Base-by-base conservation (phyloP, 2,329 filamentous ascomycete genomes). In the Rasamsonia emersonii region DNA sequence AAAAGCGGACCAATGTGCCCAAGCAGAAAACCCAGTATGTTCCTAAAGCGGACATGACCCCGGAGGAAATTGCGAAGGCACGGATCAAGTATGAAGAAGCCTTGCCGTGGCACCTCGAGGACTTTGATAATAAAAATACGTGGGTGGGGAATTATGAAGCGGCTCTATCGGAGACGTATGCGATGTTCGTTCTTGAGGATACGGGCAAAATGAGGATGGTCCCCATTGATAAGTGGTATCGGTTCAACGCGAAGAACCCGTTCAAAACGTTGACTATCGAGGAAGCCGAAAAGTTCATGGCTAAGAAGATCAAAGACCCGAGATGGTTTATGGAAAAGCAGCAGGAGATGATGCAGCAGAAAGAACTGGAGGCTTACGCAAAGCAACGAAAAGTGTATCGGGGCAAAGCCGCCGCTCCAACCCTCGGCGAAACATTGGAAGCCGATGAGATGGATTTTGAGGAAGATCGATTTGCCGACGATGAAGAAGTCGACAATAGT, bases 191-290 rank as follows among this genome's bases (percentile, higher is more conserved):
- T 23, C 71, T 85, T 25, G 80, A 86, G 19, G 73, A 77, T 21
- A 71, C 76, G 7, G 69, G 70, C 2, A 76, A 71, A 29, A 91
- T 93, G 53, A 78, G 79, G 37, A 83, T 96, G 77, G 71, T 94
- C 3, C 93, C 93, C 0, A 63, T 96, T 11, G 89, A 98, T 59
- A 94, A 95, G 51, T 95, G 84, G 79, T 98, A 98, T 63, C 82
- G 85, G 25, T 64, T 64, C 30, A 62, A 40, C 30, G 56, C 56
- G 18, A 63, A 62, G 35, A 61, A 52, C 34, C 75, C 80, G 8
- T 89, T 91, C 51, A 79, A 81, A 52, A 72, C 77, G 0, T 75
- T 88, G 56, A 80, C 77, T 1, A 77, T 88, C 8, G 88, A 94
- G 40, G 80, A 94, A 53, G 85, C 84, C 0, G 88, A 96, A 54